Evolutionary conservation across 2,329 filamentous ascomycete species (phyloP), one percentile per base, ranked within the genome.

Genomic region (Pseudocercospora cruenta): DNA sequence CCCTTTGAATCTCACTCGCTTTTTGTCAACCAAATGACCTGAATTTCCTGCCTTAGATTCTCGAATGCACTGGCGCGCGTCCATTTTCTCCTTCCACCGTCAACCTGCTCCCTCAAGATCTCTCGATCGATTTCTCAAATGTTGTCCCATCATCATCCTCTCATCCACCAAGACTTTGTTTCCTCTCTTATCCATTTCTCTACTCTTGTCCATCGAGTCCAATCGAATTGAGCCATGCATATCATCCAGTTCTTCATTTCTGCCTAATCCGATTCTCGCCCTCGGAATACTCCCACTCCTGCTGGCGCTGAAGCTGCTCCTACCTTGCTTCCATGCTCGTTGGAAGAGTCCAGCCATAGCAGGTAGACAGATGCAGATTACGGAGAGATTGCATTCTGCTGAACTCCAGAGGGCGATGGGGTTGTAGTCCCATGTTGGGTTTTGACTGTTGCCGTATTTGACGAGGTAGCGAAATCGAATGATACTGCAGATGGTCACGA

Each of bases 361-460:
- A 9, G 65, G 67, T 21, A 69, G 60, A 49, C 67, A 69, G 14
- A 62, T 63, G 55, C 67, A 67, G 16, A 65, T 58, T n/a, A 69
- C 58, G 1, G 57, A 63, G 19, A 65, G 55, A 54, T 65, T 65
- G 65, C 65, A 57, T 28, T 69, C 67, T 26, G 65, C 53, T 16
- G 26, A 36, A 14, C 33, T 59, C 67, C 67, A 69, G 26, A 67
- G 24, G 19, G 59, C 60, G 28, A 69, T 62, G 12, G 59, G 31
- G 39, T 53, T 49, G 62, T 61, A 67, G 55, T 67, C 58, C 57
- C 43, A 69, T 2, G 53, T 65, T 6, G 67, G 58, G 14, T 69
- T 69, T 5, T 31, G 22, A 6, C 31, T n/a, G 47, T 62, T 47
- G 19, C 55, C 54, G 6, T 54, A 65, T 12, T 31, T 47, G 28